These are phyloP conservation scores for Amanita subjunquillea DNA, from an alignment of 768 basidiomycete genomes.

Conservation along the genomic window DNA sequence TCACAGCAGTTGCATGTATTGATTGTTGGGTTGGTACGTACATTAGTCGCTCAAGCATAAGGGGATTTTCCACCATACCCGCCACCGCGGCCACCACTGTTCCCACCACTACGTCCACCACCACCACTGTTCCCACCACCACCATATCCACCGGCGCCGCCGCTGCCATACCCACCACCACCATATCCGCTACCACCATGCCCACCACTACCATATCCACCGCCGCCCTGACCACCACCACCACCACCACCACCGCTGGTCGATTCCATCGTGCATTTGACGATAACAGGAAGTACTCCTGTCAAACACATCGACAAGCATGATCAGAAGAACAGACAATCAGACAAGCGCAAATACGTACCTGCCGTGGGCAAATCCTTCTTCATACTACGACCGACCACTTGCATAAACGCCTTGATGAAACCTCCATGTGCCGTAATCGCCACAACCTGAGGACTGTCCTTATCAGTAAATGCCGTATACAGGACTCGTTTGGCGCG, in stretches of 20 bases:
- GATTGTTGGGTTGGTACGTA: too few species aligned
- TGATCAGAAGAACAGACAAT: background rate
- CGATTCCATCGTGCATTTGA: slow-evolving; percentile 4
- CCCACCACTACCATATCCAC: too few species aligned
- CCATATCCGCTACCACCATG: too few species aligned
- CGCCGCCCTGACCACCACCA: too few species aligned
- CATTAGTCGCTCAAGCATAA: too few species aligned
- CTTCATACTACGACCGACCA: slow-evolving; percentile 25
- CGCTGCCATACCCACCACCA: too few species aligned
- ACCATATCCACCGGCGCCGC: background rate
- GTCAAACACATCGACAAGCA: background rate
- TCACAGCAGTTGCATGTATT: too few species aligned
- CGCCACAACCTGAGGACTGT: slow-evolving; percentile 40
- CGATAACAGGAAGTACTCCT: slow-evolving; percentile 18
- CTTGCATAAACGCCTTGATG: slow-evolving; percentile 43
- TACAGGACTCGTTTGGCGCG: slow-evolving; percentile 47
- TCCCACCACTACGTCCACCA: too few species aligned
- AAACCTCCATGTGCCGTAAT: slow-evolving; percentile 59
- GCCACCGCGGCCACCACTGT: too few species aligned
- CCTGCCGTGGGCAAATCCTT: slow-evolving; percentile 57
- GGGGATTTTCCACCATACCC: too few species aligned
- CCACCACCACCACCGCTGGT: too few species aligned
- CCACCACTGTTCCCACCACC: too few species aligned
- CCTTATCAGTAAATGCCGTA: slow-evolving; percentile 35
- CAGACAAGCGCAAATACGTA: slow-evolving; percentile 15